Evolutionary conservation across 352 stramenopile species (phyloP).

Genomic region (Saprolegnia diclina): DNA sequence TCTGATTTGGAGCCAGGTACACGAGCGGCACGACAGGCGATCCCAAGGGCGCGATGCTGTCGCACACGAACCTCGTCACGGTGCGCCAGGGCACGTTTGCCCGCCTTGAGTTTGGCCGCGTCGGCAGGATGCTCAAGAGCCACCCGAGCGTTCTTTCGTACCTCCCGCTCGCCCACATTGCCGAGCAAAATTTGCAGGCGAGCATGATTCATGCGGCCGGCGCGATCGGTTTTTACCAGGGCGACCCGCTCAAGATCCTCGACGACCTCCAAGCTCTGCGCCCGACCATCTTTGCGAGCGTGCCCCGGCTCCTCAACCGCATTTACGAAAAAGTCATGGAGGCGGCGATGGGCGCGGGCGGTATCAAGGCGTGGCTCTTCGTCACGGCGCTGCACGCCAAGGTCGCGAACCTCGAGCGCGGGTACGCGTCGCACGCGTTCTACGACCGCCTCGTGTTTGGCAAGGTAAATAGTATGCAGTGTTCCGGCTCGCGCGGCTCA

Average conservation of each 20-base stretch:
- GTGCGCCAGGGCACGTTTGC: not conserved
- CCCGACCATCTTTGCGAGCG: conserved; percentile 90
- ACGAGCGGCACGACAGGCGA: conserved; percentile 45
- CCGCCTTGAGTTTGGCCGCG: not conserved
- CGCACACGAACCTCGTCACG: conserved; percentile 40
- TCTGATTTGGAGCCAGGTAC: conserved; percentile 41
- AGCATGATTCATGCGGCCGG: conserved; percentile 64
- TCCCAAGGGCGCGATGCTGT: conserved; percentile 47
- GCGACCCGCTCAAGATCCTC: conserved; percentile 88
- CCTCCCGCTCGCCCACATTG: conserved; percentile 92
- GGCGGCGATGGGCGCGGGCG: conserved; percentile 57
- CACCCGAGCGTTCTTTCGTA: conserved; percentile 89
- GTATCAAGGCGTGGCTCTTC: conserved; percentile 88
- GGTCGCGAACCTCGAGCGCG: conserved; percentile 27
- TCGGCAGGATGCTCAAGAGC: conserved; percentile 2
- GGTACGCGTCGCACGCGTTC: conserved; percentile 63
- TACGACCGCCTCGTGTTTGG: conserved; percentile 96
- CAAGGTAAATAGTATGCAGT: conserved; percentile 55
- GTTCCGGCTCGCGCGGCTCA: not conserved
- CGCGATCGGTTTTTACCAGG: conserved; percentile 89
- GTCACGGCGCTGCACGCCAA: conserved; percentile 73
- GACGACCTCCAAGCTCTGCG: conserved; percentile 89
- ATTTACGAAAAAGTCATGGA: conserved; percentile 93
- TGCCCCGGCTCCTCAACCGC: conserved; percentile 94
- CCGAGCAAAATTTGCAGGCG: conserved; percentile 73